Conservation (phyloP, 2,329 filamentous ascomycete genomes). For the Penicillium sp. region DNA sequence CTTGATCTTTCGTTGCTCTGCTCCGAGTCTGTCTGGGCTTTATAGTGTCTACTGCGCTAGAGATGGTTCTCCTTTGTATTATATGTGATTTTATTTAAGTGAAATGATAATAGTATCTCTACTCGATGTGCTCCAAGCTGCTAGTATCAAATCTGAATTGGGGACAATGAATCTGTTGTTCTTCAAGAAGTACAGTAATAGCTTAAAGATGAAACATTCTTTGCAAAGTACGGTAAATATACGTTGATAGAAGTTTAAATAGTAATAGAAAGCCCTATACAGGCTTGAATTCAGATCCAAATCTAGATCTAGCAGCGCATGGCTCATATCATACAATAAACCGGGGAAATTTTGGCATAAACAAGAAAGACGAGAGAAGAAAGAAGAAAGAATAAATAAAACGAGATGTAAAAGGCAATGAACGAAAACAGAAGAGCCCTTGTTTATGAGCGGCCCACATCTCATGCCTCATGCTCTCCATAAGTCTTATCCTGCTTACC, state of each 20-base stretch:
- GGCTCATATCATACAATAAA: conserved; percentile 11
- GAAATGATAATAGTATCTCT: too few species aligned
- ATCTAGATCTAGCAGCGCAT: conserved; percentile 1
- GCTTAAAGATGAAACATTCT: too few species aligned
- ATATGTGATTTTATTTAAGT: too few species aligned
- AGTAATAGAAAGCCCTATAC: background rate
- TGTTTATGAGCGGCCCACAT: background rate
- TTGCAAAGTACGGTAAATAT: too few species aligned
- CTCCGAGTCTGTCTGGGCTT: too few species aligned
- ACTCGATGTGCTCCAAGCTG: too few species aligned
- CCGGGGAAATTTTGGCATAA: conserved; percentile 5
- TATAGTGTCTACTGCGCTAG: background rate
- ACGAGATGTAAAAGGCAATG: background rate
- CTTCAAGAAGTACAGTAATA: too few species aligned
- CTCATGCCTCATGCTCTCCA: conserved; percentile 12
- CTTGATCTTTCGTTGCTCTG: too few species aligned
- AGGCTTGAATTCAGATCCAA: background rate
- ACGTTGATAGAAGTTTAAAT: too few species aligned
- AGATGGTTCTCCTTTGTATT: too few species aligned
- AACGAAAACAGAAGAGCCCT: background rate
- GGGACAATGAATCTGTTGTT: too few species aligned
- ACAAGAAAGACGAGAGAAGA: background rate
- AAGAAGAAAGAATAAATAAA: background rate
- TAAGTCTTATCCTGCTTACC: conserved; percentile 9
- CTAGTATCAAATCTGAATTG: too few species aligned